Conservation (phyloP, 2,329 filamentous ascomycete species). For the Phialocephala sp. region DNA sequence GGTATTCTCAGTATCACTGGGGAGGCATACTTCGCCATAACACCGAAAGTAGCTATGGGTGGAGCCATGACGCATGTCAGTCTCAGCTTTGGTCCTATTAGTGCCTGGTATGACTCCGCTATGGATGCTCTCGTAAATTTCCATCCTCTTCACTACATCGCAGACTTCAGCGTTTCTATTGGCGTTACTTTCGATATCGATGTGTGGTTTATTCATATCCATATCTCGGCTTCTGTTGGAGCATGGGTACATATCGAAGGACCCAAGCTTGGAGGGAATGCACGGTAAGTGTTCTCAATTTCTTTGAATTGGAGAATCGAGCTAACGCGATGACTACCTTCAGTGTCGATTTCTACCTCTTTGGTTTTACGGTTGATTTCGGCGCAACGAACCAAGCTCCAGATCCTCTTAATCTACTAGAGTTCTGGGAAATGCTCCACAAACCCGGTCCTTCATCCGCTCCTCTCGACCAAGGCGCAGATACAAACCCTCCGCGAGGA, state of each 20-base stretch:
- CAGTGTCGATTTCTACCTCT: conserved; percentile 38
- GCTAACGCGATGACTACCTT: neutral
- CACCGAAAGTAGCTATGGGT: conserved; percentile 51
- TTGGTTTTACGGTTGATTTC: conserved; percentile 37
- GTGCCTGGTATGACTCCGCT: conserved; percentile 49
- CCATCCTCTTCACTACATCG: conserved; percentile 45
- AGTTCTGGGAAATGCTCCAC: conserved; percentile 17
- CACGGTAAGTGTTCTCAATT: conserved; percentile 5
- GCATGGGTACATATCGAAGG: conserved; percentile 37
- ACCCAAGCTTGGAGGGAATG: conserved; percentile 35
- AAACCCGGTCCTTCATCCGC: conserved; percentile 11
- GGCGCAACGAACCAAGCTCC: conserved; percentile 19
- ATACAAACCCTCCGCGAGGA: neutral
- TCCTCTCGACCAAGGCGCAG: neutral
- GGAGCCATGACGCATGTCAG: conserved; percentile 45
- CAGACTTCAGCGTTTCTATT: conserved; percentile 38
- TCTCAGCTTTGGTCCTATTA: conserved; percentile 43
- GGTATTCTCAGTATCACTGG: conserved; percentile 44
- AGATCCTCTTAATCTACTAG: conserved; percentile 2
- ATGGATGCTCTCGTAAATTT: conserved; percentile 40
- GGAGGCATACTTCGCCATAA: conserved; percentile 53
- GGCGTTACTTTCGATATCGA: conserved; percentile 47
- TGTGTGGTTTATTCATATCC: conserved; percentile 47
- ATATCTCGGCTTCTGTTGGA: conserved; percentile 42
- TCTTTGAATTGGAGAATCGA: too few relatives aligned